Percentiles rank a stretch among this genome's conserved stretches.
phyloP scores from a whole-genome alignment of 768 basidiomycete genomes.

The Lentinula aciculospora region DNA sequence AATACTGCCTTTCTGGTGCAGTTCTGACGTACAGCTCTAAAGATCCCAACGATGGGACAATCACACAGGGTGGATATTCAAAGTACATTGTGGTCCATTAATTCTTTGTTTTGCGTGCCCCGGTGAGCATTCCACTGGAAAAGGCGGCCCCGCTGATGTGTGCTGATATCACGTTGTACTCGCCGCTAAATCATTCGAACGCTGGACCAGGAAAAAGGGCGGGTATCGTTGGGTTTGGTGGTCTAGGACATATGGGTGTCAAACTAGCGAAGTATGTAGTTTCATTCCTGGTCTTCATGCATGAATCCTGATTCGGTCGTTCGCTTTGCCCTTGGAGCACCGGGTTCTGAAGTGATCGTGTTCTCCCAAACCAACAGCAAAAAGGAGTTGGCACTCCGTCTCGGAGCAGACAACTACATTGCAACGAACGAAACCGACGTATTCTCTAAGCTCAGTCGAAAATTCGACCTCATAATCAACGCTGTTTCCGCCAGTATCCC shows the following conservation, averaged over 20 bases:
- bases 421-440: slow-evolving; percentile 33
- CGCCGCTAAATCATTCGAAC: slow-evolving; percentile 45
- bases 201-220: slow-evolving; percentile 57
- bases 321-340: slow-evolving; percentile 35
- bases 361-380: slow-evolving; percentile 41
- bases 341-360: slow-evolving; percentile 45
- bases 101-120: slow-evolving; percentile 55
- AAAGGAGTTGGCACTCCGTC: slow-evolving; percentile 37
- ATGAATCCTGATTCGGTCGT: not conserved
- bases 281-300: slow-evolving; percentile 4
- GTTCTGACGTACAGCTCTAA: slow-evolving; percentile 33
- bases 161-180: slow-evolving; percentile 59
- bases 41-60: slow-evolving; percentile 34
- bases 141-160: slow-evolving; percentile 62
- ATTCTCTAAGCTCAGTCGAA: slow-evolving; percentile 21
- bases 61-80: slow-evolving; percentile 43
- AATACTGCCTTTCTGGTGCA: slow-evolving; percentile 29
- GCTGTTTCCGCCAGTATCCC: slow-evolving; percentile 10
- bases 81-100: slow-evolving; percentile 40
- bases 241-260: slow-evolving; percentile 29
- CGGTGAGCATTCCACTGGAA: slow-evolving; percentile 42
- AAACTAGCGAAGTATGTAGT: not conserved
- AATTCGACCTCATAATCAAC: slow-evolving; percentile 34
- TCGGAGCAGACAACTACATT: slow-evolving; percentile 41
- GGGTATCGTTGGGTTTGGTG: slow-evolving; percentile 63